Conservation (phyloP, 352 stramenopile species). For the Pseudoperonospora humuli region DNA sequence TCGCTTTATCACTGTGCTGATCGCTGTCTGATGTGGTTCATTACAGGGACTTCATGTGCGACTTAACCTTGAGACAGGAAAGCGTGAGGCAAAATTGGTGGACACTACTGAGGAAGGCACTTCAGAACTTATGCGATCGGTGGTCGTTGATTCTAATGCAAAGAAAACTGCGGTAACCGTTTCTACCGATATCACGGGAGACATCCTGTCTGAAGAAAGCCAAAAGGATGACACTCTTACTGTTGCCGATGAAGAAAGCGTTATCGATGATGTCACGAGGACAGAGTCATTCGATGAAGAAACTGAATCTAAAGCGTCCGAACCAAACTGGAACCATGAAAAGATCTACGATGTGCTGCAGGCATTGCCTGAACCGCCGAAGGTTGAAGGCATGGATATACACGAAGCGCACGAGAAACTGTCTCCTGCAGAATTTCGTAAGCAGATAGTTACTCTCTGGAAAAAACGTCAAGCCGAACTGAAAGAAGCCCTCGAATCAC, state of each 20-base stretch:
- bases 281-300: constrained; percentile 1
- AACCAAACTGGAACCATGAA: constrained; percentile 79
- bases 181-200: constrained; percentile 42
- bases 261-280: constrained; percentile 3
- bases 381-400: constrained; percentile 72
- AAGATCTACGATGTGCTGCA: constrained; percentile 81
- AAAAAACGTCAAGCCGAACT: constrained; percentile 75
- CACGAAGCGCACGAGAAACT: constrained; percentile 64
- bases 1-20: not conserved
- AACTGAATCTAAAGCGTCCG: constrained; percentile 27
- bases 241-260: constrained; percentile 11
- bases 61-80: constrained; percentile 74
- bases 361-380: constrained; percentile 62
- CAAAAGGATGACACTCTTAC: constrained; percentile 16
- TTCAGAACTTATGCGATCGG: constrained; percentile 27
- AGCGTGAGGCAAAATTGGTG: constrained; percentile 79
- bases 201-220: constrained; percentile 28
- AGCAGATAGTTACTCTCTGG: constrained; percentile 70
- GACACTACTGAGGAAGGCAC: constrained; percentile 26
- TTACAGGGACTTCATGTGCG: constrained; percentile 74
- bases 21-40: not conserved
- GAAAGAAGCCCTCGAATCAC: constrained; percentile 67
- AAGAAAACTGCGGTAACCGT: constrained; percentile 47
- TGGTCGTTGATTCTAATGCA: constrained; percentile 22
- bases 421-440: constrained; percentile 57